Base-by-base conservation (phyloP, 2,329 filamentous ascomycete species). In the Lasiodiplodia sp. region DNA sequence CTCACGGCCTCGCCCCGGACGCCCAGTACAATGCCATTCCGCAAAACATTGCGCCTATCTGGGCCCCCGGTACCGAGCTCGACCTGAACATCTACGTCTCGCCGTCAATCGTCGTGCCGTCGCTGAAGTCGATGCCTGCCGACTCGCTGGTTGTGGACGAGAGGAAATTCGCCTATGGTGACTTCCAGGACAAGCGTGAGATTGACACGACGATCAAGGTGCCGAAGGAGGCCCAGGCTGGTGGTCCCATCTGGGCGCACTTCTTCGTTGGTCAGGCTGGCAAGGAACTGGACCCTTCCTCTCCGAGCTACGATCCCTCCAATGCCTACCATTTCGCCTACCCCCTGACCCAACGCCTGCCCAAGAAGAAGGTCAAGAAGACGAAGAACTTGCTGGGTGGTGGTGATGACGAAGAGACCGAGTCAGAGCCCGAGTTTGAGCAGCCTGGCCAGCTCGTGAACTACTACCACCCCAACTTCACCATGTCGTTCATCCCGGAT, bases 391-490 rank as follows among this genome's bases (percentile, higher is more conserved):
- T 99, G 67, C 85, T 99, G 53, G 83, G 86, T 62, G 82, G 83
- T 49, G 74, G 79, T 70, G 78, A 82, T 8, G 78, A 78, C n/a
- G 77, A 85, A 7, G 84, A 86, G 51, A 82, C 83, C 21, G 83
- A 86, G 72, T 80, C 82, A 11, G 85, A 84, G 72, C 79, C 81
- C 67, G 83, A 86, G 68, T 82, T 84, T 2, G 81, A 85, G 5
- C 89, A 90, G 0, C 90, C 92, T n/a, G 51, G 49, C 16, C 49
- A 90, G 66, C 88, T 97, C 71, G 89, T 87, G 56, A 96, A 90
- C 67, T 97, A 94, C 83, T 99, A 97, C 78, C 96, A 99, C 80
- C 92, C 96, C 7, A 99, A 99, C 80, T 91, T 96, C 73, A 96
- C 92, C 63, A 84, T 99, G 70, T 92, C 94, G 6, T 89, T 98